phyloP scores from a whole-genome alignment of 352 stramenopile genomes.

The Pythium graminicola region DNA sequence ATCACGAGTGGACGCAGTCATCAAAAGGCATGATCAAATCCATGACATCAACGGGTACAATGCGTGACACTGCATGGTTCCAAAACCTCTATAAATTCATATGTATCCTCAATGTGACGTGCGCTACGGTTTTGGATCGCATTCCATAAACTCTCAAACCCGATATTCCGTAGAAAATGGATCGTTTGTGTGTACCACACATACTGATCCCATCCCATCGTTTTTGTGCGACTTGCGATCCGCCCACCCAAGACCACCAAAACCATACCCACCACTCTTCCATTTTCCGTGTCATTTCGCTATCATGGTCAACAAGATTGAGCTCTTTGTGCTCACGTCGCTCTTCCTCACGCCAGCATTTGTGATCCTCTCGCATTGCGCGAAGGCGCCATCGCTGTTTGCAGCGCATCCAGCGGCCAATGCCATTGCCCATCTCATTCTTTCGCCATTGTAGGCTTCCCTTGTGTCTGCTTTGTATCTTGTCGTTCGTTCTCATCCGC shows the following conservation, averaged over 20 bases:
- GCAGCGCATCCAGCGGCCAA: constrained; percentile 57
- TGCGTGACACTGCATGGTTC: not conserved
- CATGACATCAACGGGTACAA: constrained; percentile 6
- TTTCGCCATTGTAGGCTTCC: constrained; percentile 50
- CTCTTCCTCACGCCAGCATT: constrained; percentile 43
- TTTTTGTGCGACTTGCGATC: constrained; percentile 6
- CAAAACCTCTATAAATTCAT: not conserved
- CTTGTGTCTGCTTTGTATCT: not conserved
- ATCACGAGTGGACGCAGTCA: too few species aligned
- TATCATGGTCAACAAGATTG: constrained; percentile 49
- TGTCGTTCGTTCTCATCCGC: not conserved
- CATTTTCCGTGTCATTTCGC: not conserved
- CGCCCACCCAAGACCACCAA: constrained; percentile 6
- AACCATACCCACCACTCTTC: constrained; percentile 11
- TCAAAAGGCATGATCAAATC: not conserved
- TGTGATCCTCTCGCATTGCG: constrained; percentile 38
- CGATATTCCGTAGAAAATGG: not conserved
- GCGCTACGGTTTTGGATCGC: too few species aligned
- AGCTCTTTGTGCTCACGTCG: constrained; percentile 44
- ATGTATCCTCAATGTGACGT: too few species aligned
- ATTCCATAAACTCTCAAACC: not conserved
- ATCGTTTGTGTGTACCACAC: constrained; percentile 2
- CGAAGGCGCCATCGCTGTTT: constrained; percentile 36
- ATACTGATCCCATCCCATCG: not conserved
- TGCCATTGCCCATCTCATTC: constrained; percentile 50